Percentiles rank a stretch among this genome's conserved stretches.
phyloP scores from a whole-genome alignment of 371 early-diverging fungal species.

The Saksenaea oblongispora region DNA sequence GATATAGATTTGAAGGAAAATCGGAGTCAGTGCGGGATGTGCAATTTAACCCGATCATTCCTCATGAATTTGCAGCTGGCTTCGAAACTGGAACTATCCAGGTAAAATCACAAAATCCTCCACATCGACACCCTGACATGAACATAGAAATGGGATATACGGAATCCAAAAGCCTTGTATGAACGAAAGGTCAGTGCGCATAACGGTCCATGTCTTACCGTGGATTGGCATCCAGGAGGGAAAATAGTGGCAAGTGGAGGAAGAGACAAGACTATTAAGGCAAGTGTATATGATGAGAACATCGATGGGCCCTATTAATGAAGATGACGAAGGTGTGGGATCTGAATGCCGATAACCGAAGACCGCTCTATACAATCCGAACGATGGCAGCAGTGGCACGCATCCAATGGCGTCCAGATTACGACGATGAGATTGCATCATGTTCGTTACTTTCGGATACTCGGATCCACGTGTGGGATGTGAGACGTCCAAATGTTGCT shows the following conservation, averaged over 20 bases:
- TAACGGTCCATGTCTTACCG: slow-evolving; percentile 73
- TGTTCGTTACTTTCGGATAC: slow-evolving; percentile 69
- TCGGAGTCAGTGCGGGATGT: slow-evolving; percentile 86
- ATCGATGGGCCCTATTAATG: background rate
- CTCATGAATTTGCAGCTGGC: slow-evolving; percentile 78
- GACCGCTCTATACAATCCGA: slow-evolving; percentile 66
- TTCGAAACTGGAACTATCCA: slow-evolving; percentile 90
- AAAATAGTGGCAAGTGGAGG: slow-evolving; percentile 81
- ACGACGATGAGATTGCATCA: slow-evolving; percentile 72
- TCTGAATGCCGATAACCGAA: slow-evolving; percentile 65
- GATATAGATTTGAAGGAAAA: slow-evolving; percentile 72
- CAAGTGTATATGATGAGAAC: slow-evolving; percentile 13
- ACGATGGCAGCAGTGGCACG: slow-evolving; percentile 76
- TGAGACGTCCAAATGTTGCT: slow-evolving; percentile 74
- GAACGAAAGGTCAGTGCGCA: slow-evolving; percentile 80
- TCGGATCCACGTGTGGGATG: slow-evolving; percentile 78
- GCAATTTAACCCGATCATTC: slow-evolving; percentile 70
- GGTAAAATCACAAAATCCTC: slow-evolving; percentile 28
- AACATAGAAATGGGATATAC: slow-evolving; percentile 78
- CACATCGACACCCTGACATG: background rate
- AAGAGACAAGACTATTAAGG: slow-evolving; percentile 82
- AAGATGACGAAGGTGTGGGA: slow-evolving; percentile 70
- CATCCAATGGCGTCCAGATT: slow-evolving; percentile 80
- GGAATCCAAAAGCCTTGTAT: slow-evolving; percentile 59
- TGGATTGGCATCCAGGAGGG: slow-evolving; percentile 86